A percentile compares a stretch with the other conserved stretches of the same genome.
phyloP scores from a whole-genome alignment of 179 eudicot genomes.

The Carnegiea gigantea region DNA sequence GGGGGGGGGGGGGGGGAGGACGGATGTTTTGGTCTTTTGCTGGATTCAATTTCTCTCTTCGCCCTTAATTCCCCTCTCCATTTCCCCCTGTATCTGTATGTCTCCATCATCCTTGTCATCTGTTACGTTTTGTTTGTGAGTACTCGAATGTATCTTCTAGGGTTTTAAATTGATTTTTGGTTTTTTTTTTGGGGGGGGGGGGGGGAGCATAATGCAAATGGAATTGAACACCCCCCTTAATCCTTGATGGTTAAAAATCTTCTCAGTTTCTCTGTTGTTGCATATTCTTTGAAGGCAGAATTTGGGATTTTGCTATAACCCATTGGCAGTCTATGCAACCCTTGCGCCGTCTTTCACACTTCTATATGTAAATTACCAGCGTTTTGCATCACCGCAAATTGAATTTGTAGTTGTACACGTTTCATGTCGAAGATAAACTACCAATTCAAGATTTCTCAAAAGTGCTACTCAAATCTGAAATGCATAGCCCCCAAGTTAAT shows the following conservation, averaged over 20 bases:
- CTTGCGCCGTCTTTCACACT: neutral
- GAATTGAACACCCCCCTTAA: neutral
- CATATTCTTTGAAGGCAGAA: neutral
- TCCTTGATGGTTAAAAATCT: neutral
- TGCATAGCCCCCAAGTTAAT: too few species aligned
- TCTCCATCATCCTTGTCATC: neutral
- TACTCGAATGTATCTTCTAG: constrained; percentile 2
- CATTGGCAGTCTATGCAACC: neutral
- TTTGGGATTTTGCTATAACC: neutral
- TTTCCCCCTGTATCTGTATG: neutral
- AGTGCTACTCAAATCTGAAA: neutral
- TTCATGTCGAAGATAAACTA: neutral
- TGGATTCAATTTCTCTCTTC: neutral
- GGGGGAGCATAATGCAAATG: neutral
- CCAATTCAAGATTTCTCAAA: neutral
- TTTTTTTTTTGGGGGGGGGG: too few species aligned
- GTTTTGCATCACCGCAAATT: neutral
- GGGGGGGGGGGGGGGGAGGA: neutral
- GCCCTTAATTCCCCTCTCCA: neutral
- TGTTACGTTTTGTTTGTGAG: neutral
- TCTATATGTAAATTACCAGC: too few species aligned
- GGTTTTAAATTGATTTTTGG: neutral
- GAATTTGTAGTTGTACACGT: neutral
- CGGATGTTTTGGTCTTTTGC: neutral
- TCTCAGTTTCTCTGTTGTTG: neutral